These are phyloP conservation scores for Rugosomyces carneus DNA, from an alignment of 1,284 basidiomycete genomes.

Conservation along the genomic window DNA sequence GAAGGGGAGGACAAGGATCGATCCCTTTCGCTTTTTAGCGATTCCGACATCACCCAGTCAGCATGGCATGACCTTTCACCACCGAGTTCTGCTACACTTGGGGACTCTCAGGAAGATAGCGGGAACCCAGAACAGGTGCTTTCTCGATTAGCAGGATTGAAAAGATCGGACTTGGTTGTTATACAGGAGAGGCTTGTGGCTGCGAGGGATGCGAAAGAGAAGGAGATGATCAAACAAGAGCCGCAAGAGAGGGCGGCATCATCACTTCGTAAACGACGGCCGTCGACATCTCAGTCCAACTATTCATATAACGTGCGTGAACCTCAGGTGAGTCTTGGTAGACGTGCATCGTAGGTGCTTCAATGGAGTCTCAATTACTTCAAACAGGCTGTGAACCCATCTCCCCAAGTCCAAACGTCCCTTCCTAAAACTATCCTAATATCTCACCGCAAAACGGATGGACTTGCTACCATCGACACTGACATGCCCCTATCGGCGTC, in stretches of 20 bases:
- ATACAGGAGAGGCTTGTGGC: slow-evolving; percentile 70
- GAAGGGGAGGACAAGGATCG: slow-evolving; percentile 54
- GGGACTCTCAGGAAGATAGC: slow-evolving; percentile 44
- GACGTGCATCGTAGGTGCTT: slow-evolving; percentile 1
- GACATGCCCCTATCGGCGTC: slow-evolving; percentile 17
- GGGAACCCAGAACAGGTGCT: slow-evolving; percentile 62
- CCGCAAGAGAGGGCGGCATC: slow-evolving; percentile 52
- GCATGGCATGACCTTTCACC: slow-evolving; percentile 59
- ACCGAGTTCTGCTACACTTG: slow-evolving; percentile 39
- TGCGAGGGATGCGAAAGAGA: slow-evolving; percentile 50
- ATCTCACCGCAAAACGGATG: slow-evolving; percentile 31
- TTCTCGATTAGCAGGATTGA: slow-evolving; percentile 56
- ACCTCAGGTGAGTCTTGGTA: slow-evolving; percentile 38
- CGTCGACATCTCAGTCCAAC: slow-evolving; percentile 76
- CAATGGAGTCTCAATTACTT: slow-evolving; percentile 7
- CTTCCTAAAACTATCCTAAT: slow-evolving; percentile 24
- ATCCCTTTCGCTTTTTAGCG: slow-evolving; percentile 44
- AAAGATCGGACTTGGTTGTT: slow-evolving; percentile 57
- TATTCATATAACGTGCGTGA: slow-evolving; percentile 52
- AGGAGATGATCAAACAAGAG: slow-evolving; percentile 53
- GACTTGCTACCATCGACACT: slow-evolving; percentile 26
- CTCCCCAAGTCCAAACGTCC: slow-evolving; percentile 38
- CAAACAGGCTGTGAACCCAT: slow-evolving; percentile 50
- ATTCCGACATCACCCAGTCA: slow-evolving; percentile 38
- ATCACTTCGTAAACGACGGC: slow-evolving; percentile 58